Percentiles rank a stretch among this genome's conserved stretches.
Conservation (phyloP, 169 alveolate species). For the Pseudocohnilembus persalinus region DNA sequence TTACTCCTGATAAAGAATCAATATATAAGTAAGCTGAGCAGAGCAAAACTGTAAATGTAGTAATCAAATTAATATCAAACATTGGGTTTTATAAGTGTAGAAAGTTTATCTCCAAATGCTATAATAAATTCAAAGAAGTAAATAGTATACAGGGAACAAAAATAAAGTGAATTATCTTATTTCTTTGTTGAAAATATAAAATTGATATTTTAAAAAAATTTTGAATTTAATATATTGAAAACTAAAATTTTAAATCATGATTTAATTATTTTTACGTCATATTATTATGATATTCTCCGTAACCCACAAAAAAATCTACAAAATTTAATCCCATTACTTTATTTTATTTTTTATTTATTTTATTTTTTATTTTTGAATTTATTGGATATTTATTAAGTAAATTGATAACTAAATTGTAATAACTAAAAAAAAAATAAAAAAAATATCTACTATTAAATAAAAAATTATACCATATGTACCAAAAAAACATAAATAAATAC, state of each 20-base stretch:
- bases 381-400: no score
- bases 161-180: slow-evolving; percentile 16
- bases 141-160: slow-evolving; percentile 4
- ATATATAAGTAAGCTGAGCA: background rate
- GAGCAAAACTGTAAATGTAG: background rate
- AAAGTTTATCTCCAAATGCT: background rate
- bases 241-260: background rate
- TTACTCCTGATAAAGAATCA: slow-evolving; percentile 9
- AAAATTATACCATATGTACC: no score
- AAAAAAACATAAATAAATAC: no score
- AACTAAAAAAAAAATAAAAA: no score
- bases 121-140: background rate
- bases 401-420: no score
- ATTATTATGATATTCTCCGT: slow-evolving; percentile 33
- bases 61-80: background rate
- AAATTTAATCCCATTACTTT: background rate
- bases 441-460: no score
- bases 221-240: no score
- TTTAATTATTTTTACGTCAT: background rate
- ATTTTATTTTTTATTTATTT: no score
- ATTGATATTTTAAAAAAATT: no score
- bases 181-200: slow-evolving; percentile 6
- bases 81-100: background rate
- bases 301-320: background rate
- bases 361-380: no score